A percentile compares a stretch with the other conserved stretches of the same genome.
These are phyloP conservation scores for rapeseed (Brassica napus) DNA, from an alignment of 345 rosid species.

Conservation along the genomic window DNA sequence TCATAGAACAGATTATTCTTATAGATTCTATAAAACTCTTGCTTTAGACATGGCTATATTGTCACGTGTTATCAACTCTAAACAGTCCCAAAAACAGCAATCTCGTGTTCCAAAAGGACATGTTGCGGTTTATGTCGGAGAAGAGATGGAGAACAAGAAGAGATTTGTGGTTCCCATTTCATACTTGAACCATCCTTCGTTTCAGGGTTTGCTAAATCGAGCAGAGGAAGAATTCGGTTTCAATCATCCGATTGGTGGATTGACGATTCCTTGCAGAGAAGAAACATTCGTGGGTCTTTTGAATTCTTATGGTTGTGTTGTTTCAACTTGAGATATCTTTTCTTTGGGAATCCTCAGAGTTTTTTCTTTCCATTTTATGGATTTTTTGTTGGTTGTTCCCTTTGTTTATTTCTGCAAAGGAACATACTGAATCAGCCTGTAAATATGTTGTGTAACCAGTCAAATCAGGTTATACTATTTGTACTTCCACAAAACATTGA, in stretches of 20 bases:
- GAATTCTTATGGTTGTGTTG: conserved; percentile 36
- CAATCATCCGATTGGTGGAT: conserved; percentile 49
- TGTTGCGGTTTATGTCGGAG: conserved; percentile 54
- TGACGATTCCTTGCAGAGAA: conserved; percentile 53
- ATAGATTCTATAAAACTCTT: background rate
- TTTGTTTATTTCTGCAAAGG: conserved; percentile 35
- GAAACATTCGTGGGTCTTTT: conserved; percentile 41
- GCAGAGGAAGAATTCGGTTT: conserved; percentile 59
- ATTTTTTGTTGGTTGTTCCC: conserved; percentile 20
- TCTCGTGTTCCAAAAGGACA: conserved; percentile 50
- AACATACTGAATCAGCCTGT: conserved; percentile 23
- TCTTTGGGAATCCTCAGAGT: conserved; percentile 11
- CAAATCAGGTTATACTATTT: conserved; percentile 32
- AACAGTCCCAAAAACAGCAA: conserved; percentile 31
- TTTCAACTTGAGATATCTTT: conserved; percentile 29
- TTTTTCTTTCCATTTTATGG: conserved; percentile 3
- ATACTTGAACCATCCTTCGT: conserved; percentile 48
- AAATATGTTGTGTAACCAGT: conserved; percentile 29
- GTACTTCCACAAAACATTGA: conserved; percentile 20
- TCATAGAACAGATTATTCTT: conserved; percentile 14
- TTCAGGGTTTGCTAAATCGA: conserved; percentile 43
- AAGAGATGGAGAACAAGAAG: conserved; percentile 44
- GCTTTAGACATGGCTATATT: conserved; percentile 35
- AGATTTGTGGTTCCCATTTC: conserved; percentile 50
- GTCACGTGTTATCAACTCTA: conserved; percentile 37